Conservation (phyloP, 805 yeast species). For the Candida succiphila region DNA sequence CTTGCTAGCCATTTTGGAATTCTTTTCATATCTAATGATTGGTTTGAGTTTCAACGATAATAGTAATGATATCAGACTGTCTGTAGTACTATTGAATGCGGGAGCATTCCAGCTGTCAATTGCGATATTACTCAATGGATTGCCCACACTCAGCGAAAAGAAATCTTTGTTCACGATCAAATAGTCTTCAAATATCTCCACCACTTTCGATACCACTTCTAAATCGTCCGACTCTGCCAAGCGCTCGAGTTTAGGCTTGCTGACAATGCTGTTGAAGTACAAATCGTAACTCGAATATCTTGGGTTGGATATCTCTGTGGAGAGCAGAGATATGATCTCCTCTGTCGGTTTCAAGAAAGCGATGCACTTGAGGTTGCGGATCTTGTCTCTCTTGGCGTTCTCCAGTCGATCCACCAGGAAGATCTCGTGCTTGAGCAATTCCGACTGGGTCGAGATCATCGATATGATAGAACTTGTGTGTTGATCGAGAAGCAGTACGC, state of each 20-base stretch:
- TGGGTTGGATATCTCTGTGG: constrained; percentile 66
- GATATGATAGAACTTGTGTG: constrained; percentile 78
- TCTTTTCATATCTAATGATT: constrained; percentile 64
- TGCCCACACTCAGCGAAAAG: constrained; percentile 23
- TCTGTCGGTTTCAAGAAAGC: constrained; percentile 69
- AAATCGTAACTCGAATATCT: constrained; percentile 72
- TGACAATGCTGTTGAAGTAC: constrained; percentile 66
- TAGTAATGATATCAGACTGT: constrained; percentile 44
- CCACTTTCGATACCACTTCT: constrained; percentile 66
- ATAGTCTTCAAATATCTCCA: constrained; percentile 82
- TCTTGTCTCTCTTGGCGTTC: constrained; percentile 48
- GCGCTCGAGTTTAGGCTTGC: constrained; percentile 72
- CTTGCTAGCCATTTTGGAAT: constrained; percentile 53
- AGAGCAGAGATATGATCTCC: constrained; percentile 48
- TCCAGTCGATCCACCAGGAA: constrained; percentile 69
- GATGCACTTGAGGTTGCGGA: constrained; percentile 76
- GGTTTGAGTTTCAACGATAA: constrained; percentile 74
- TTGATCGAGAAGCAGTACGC: constrained; percentile 70
- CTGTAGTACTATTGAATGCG: constrained; percentile 29
- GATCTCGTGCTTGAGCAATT: constrained; percentile 72
- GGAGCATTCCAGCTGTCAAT: constrained; percentile 36
- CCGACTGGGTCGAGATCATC: constrained; percentile 83
- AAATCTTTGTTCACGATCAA: constrained; percentile 63
- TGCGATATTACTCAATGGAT: constrained; percentile 8
- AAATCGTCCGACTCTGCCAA: constrained; percentile 86